phyloP scores from a whole-genome alignment of 495 filamentous ascomycete genomes.

The Schizothecium vesticola region DNA sequence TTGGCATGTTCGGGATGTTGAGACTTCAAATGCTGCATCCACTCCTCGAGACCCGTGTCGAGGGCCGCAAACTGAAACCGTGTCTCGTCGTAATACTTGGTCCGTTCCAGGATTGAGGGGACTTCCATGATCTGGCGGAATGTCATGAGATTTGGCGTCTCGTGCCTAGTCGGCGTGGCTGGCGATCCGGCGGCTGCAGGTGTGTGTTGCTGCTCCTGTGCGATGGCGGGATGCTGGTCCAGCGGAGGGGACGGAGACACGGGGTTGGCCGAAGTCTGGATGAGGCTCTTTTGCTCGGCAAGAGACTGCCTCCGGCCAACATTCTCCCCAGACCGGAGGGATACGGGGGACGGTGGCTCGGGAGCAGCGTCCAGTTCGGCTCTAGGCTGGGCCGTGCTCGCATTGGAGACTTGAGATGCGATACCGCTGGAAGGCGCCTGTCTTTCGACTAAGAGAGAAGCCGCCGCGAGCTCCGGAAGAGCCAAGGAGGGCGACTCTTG shows the following conservation, averaged over 20 bases:
- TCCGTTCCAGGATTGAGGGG: conserved; percentile 55
- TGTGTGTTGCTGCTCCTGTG: not conserved
- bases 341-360: conserved; percentile 36
- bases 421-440: conserved; percentile 8
- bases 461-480: not conserved
- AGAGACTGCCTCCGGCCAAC: conserved; percentile 28
- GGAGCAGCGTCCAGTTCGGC: conserved; percentile 14
- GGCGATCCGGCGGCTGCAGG: not conserved
- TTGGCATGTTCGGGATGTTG: conserved; percentile 34
- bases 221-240: conserved; percentile 35
- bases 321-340: conserved; percentile 17
- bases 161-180: conserved; percentile 8
- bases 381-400: conserved; percentile 27
- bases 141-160: conserved; percentile 40
- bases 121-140: conserved; percentile 72
- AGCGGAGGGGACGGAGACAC: conserved; percentile 28
- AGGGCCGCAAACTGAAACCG: conserved; percentile 63
- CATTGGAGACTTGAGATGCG: conserved; percentile 34
- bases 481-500: not conserved
- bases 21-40: conserved; percentile 52
- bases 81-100: conserved; percentile 62
- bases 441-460: not conserved
- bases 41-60: conserved; percentile 69
- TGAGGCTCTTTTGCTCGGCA: conserved; percentile 40
- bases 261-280: conserved; percentile 25